Evolutionary conservation across 768 basidiomycete species (phyloP).

Genomic region (Kwoniella sp.): DNA sequence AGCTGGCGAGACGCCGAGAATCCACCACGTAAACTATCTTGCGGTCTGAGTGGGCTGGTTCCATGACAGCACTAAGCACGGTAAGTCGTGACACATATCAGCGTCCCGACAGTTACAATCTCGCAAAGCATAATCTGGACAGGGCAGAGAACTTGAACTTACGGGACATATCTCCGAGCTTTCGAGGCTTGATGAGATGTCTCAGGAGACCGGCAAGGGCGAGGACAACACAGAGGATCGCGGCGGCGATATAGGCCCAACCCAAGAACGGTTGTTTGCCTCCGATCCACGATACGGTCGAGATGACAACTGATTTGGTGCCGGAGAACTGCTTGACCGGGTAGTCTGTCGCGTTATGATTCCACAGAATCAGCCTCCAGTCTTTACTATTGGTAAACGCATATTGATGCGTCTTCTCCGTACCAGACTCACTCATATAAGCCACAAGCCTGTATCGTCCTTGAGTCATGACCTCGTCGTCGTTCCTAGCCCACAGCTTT

Average conservation of each 20-base stretch:
- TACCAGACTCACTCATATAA: slow-evolving; percentile 69
- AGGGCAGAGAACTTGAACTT: too few species aligned
- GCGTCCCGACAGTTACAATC: not conserved
- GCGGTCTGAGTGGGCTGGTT: slow-evolving; percentile 43
- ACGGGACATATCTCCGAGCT: slow-evolving; percentile 55
- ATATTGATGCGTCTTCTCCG: not conserved
- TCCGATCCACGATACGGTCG: slow-evolving; percentile 97
- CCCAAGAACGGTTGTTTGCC: slow-evolving; percentile 98
- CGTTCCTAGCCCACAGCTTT: slow-evolving; percentile 91
- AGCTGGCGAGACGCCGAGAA: too few species aligned
- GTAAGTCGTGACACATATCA: too few species aligned
- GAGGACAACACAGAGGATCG: slow-evolving; percentile 81
- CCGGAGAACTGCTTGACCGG: slow-evolving; percentile 88
- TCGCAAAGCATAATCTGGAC: not conserved
- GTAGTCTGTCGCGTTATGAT: slow-evolving; percentile 69
- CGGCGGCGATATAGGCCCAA: slow-evolving; percentile 93
- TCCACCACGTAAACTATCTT: not conserved
- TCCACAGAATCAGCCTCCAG: not conserved
- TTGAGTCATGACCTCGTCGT: slow-evolving; percentile 68
- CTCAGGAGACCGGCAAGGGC: slow-evolving; percentile 85
- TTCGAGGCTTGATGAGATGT: slow-evolving; percentile 86
- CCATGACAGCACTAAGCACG: slow-evolving; percentile 51
- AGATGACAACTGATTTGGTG: slow-evolving; percentile 94
- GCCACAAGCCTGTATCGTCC: slow-evolving; percentile 77
- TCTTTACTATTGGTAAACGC: not conserved